Evolutionary conservation across 768 basidiomycete species (phyloP).

Genomic region (Termitomyces sp.): DNA sequence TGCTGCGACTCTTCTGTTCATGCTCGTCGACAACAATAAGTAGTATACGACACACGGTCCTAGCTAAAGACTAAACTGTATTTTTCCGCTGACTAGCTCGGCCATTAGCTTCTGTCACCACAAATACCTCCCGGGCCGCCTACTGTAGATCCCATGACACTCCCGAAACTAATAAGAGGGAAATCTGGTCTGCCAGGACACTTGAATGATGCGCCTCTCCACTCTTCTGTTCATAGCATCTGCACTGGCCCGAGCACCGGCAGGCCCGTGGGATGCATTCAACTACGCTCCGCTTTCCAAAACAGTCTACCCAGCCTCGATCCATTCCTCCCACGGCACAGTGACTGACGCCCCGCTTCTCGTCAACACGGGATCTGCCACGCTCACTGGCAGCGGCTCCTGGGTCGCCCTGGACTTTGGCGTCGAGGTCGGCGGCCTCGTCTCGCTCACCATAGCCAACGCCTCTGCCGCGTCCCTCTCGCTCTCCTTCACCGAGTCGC

Average conservation of each 20-base stretch:
- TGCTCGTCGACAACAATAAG: too few species aligned
- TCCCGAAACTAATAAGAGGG: background rate
- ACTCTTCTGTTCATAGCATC: background rate
- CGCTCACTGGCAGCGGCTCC: conserved; percentile 31
- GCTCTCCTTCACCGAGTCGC: conserved; percentile 56
- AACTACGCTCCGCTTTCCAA: conserved; percentile 44
- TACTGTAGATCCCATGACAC: background rate
- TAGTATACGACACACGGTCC: too few species aligned
- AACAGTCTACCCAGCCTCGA: conserved; percentile 37
- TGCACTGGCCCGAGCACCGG: conserved; percentile 29
- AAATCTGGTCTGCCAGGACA: background rate
- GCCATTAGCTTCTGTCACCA: too few species aligned
- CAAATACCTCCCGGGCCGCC: too few species aligned
- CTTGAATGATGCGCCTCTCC: background rate
- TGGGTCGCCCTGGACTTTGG: conserved; percentile 55
- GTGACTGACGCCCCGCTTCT: conserved; percentile 28
- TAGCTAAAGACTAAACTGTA: too few species aligned
- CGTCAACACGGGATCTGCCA: conserved; percentile 30
- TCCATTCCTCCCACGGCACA: conserved; percentile 31
- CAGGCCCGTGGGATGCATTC: conserved; percentile 48
- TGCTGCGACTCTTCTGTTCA: too few species aligned
- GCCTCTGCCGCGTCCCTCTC: conserved; percentile 31
- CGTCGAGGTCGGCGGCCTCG: conserved; percentile 47
- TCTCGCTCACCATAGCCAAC: conserved; percentile 39
- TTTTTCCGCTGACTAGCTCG: too few species aligned